A percentile compares a stretch with the other conserved stretches of the same genome.
Conservation (phyloP, 2,329 filamentous ascomycete species). For the Stachybotrys chartarum region DNA sequence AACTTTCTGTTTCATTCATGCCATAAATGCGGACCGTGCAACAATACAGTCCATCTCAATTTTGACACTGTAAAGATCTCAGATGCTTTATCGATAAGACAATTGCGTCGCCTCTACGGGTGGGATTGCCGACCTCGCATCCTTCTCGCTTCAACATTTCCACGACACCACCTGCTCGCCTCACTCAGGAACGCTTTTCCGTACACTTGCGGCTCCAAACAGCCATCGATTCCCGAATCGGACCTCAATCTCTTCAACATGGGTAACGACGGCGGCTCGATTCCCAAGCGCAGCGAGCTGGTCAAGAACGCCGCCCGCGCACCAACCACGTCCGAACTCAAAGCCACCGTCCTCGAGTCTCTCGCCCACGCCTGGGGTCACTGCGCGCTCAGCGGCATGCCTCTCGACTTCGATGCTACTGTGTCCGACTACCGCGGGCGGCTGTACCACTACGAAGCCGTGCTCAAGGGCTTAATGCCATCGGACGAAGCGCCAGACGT, state of each 20-base stretch:
- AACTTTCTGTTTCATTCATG: no score
- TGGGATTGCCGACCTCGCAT: no score
- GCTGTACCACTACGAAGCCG: slow-evolving; percentile 90
- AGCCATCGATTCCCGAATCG: no score
- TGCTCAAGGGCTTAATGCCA: slow-evolving; percentile 58
- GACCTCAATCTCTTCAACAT: slow-evolving; percentile 38
- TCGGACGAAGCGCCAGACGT: slow-evolving; percentile 48
- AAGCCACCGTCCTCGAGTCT: slow-evolving; percentile 79
- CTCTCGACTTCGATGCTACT: slow-evolving; percentile 60
- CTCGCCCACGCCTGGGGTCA: slow-evolving; percentile 81
- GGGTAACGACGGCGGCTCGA: slow-evolving; percentile 97
- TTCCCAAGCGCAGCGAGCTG: slow-evolving; percentile 90
- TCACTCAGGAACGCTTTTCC: no score
- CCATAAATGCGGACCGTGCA: no score
- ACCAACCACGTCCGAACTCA: slow-evolving; percentile 77
- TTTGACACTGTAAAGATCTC: no score
- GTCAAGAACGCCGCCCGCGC: slow-evolving; percentile 86
- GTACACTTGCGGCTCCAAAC: no score
- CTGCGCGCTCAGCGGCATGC: slow-evolving; percentile 77
- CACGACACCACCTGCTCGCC: no score
- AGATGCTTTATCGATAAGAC: no score
- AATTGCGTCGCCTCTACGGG: no score
- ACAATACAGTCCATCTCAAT: no score
- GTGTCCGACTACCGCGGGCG: slow-evolving; percentile 80
- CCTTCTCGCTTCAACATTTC: no score